Conservation (phyloP, 2,329 filamentous ascomycete species). For the Diaporthe eres region DNA sequence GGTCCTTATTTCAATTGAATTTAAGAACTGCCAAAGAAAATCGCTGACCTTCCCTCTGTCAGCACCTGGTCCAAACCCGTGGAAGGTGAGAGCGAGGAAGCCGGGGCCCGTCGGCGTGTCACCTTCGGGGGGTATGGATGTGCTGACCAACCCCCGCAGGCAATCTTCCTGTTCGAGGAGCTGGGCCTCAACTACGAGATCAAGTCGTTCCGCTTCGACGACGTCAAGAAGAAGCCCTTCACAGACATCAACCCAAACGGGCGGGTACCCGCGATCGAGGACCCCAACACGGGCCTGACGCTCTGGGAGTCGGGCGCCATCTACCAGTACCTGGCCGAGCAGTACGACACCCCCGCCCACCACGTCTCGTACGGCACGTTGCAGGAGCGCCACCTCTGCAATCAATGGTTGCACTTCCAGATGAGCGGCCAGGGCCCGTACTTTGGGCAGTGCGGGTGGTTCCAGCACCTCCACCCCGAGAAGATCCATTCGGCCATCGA, state of each 20-base stretch:
- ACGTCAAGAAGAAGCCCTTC: constrained; percentile 47
- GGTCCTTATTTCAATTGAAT: neutral
- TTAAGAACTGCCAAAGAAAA: neutral
- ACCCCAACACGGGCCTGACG: constrained; percentile 52
- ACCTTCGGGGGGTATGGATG: constrained; percentile 41
- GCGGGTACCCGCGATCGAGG: constrained; percentile 51
- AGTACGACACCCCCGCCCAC: constrained; percentile 45
- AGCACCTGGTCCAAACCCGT: constrained; percentile 11
- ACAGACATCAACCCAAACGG: constrained; percentile 53
- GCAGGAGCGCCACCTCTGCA: constrained; percentile 43
- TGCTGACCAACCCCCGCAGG: constrained; percentile 44
- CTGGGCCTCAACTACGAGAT: constrained; percentile 53
- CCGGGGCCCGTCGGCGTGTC: accelerated
- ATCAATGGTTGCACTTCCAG: constrained; percentile 59
- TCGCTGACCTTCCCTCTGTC: neutral
- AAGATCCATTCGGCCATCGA: constrained; percentile 44
- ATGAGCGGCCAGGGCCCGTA: constrained; percentile 60
- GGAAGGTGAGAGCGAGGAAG: constrained; percentile 17
- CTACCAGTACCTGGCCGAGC: constrained; percentile 46
- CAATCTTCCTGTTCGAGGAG: constrained; percentile 54
- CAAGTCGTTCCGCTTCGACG: constrained; percentile 44
- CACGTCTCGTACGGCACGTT: constrained; percentile 43
- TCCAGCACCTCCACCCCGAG: constrained; percentile 51
- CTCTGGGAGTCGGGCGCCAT: constrained; percentile 48
- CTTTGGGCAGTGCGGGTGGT: constrained; percentile 58